Evolutionary conservation across 441 rosid genomes (phyloP), one percentile per base, ranked within the genome.

Genomic region (Theobroma grandiflorum): DNA sequence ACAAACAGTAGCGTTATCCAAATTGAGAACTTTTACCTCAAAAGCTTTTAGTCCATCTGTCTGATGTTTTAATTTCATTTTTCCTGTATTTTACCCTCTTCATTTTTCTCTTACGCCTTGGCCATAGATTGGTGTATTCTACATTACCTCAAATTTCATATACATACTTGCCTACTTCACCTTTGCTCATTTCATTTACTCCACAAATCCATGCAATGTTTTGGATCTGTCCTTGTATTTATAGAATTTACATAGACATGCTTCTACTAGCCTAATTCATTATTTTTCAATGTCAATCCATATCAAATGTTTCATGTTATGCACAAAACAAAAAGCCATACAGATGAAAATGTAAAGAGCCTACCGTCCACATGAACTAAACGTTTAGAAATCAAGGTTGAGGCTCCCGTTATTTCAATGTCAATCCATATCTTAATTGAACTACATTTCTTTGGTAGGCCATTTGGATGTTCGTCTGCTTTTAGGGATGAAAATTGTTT

Each of bases 201-300:
- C n/a, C n/a, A n/a, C n/a, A n/a, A n/a, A n/a, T n/a, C 53, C 53
- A 11, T 49, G 16, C 0, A 49, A 49, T 49, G 70, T 20, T 42
- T 45, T 45, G 73, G 26, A 69, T 45, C 35, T 64, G 26, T 38
- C 69, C 47, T 37, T 38, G 69, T 68, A 22, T 69, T 69, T 47
- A 12, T 45, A 69, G 73, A 47, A 70, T 31, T 31, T 47, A 70
- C 22, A 70, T 3, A 47, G 20, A 69, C 6, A 69, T 47, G 58
- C 74, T 70, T 31, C 31, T 45, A 52, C 62, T 35, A 72, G 47
- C 58, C 26, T 42, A 72, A 52, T 52, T 72, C 62, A 72, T 71
- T 70, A 26, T 15, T 47, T 11, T 50, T 8, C 8, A 8, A 18
- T 8, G 55, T 47, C 20, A 35, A 31, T 18, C 62, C 47, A n/a